Percentiles rank a stretch among this genome's conserved stretches.
Evolutionary conservation across 129 eudicot species (phyloP).

Genomic region (Logfia minima): DNA sequence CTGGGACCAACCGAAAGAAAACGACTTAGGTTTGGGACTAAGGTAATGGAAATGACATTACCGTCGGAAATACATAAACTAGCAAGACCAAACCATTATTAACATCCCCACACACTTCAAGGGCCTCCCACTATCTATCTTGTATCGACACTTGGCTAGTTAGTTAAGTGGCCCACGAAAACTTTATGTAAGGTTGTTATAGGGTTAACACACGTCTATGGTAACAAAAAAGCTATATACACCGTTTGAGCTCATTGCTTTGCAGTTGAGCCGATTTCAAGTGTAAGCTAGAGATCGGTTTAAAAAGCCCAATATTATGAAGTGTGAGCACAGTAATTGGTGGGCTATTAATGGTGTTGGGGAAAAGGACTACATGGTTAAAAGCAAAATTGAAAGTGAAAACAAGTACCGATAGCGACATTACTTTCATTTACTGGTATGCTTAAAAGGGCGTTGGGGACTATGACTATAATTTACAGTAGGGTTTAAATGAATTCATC

Average conservation of each 20-base stretch:
- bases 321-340: not conserved
- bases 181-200: not conserved
- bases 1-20: constrained; percentile 38
- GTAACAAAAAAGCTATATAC: not conserved
- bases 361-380: constrained; percentile 3
- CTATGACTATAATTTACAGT: not conserved
- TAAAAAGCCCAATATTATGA: not conserved
- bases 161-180: constrained; percentile 14
- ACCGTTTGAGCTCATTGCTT: not conserved
- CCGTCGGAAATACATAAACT: constrained; percentile 23
- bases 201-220: not conserved
- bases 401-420: constrained; percentile 19
- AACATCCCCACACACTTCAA: not conserved
- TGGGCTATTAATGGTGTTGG: constrained; percentile 16
- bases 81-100: constrained; percentile 28
- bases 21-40: constrained; percentile 27
- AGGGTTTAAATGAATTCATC: too few relatives aligned
- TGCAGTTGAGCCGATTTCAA: not conserved
- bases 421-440: constrained; percentile 21
- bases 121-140: constrained; percentile 23
- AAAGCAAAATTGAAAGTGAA: constrained; percentile 16
- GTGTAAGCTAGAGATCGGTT: not conserved
- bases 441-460: constrained; percentile 16
- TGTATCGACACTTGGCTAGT: not conserved
- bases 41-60: constrained; percentile 29